Base-by-base conservation (phyloP, 1,139 yeast species). In the Sugiyamaella sp. region DNA sequence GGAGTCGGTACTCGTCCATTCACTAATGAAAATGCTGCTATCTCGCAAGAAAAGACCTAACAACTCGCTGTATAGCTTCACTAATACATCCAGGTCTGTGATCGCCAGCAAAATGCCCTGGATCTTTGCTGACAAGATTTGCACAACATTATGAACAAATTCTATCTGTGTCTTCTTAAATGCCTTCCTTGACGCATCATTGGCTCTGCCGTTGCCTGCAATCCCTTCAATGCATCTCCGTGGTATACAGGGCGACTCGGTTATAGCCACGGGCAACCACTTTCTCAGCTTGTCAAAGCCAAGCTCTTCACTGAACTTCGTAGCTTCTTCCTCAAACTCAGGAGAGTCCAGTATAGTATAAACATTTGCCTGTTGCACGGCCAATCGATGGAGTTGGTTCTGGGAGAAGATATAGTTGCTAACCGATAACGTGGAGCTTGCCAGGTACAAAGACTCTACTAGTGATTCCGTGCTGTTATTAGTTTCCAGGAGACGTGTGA, bases 231-330 rank as follows among this genome's bases (percentile, higher is more conserved):
- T 29, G 35, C 63, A 58, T 8, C 41, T 38, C 8, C 25, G 51
- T 4, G 68, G 68, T 14, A 64, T 51, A n/a, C 63, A 58, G 6
- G 62, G 74, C 83, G 87, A 74, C 84, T 85, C 63, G 77, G 85
- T 61, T 89, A 96, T 64, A 84, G 93, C 1, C 84, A 86, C 72
- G 84, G 91, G 83, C 90, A 89, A 72, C 96, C 96, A 42, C 74
- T 78, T 60, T 82, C 81, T 65, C 85, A 87, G 57, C 78, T 88
- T 68, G 86, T 81, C 51, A 91, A 88, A 71, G 80, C 86, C 55
- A 17, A 64, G 51, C 33, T 62, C 65, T 8, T 52, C 43, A 29
- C 33, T 38, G 14, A 32, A 22, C 6, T 25, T 43, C 8, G 44
- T 21, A 2, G 21, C 29, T 8, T 16, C 39, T 2, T 54, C 56